phyloP scores from a whole-genome alignment of 495 filamentous ascomycete genomes.

The Trypethelium eluteriae region DNA sequence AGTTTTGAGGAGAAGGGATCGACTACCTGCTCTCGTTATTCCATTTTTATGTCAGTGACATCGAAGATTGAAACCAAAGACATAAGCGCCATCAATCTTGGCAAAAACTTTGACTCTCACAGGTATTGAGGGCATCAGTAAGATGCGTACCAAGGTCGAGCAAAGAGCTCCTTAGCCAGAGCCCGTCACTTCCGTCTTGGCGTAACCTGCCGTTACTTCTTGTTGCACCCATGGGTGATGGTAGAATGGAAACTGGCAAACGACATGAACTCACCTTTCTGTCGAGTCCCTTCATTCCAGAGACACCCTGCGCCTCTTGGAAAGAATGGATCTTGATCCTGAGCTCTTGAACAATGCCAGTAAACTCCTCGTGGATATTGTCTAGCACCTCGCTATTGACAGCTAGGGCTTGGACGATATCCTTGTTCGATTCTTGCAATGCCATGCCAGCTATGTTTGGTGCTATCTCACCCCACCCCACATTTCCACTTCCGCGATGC shows the following conservation, averaged over 20 bases:
- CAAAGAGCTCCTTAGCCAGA: no score
- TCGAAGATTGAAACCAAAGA: conserved; percentile 8
- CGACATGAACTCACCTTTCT: conserved; percentile 28
- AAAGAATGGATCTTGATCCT: conserved; percentile 40
- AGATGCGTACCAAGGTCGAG: no score
- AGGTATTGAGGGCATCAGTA: no score
- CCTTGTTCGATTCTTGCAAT: conserved; percentile 29
- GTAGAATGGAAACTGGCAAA: no score
- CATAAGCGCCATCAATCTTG: no score
- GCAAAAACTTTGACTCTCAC: no score
- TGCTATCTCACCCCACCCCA: conserved; percentile 17
- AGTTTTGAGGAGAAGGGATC: conserved; percentile 36
- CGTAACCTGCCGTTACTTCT: no score
- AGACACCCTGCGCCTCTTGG: conserved; percentile 36
- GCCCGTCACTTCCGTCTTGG: no score
- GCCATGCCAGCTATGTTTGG: conserved; percentile 28
- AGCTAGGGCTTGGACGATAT: conserved; percentile 30
- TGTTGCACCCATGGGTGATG: no score
- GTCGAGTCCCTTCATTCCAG: conserved; percentile 35
- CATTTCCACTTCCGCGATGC: conserved; percentile 13
- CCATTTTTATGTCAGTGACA: conserved; percentile 1
- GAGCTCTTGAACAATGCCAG: conserved; percentile 21
- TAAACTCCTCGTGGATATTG: conserved; percentile 36
- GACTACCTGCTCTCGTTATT: conserved; percentile 28
- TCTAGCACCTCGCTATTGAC: conserved; percentile 37